Evolutionary conservation across 1,139 yeast species (phyloP).

Genomic region (Sugiyamaella pinicola): DNA sequence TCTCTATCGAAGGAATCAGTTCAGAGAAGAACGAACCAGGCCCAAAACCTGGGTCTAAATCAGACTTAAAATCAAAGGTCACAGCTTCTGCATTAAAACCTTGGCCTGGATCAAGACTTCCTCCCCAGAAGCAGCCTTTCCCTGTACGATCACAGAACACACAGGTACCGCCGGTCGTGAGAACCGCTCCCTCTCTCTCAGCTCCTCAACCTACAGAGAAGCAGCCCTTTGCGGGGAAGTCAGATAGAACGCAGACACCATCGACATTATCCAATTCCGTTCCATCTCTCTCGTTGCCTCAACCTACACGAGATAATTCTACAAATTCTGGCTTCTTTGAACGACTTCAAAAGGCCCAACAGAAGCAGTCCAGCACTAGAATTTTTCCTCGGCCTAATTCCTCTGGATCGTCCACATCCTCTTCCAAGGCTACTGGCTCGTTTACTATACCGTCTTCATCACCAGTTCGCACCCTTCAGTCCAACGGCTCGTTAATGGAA

Average conservation of each 20-base stretch:
- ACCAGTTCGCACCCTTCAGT: slow-evolving; percentile 23
- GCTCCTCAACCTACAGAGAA: too few species aligned
- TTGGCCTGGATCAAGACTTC: not conserved
- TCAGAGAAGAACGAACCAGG: not conserved
- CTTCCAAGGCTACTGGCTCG: not conserved
- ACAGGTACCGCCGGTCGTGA: not conserved
- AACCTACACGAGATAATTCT: too few species aligned
- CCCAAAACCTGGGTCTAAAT: slow-evolving; percentile 69
- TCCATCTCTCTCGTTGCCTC: not conserved
- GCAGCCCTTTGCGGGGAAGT: too few species aligned
- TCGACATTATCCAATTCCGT: not conserved
- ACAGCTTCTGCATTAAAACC: slow-evolving; percentile 36
- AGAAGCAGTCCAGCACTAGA: slow-evolving; percentile 17
- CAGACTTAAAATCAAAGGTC: slow-evolving; percentile 89
- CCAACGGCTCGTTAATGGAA: slow-evolving; percentile 28
- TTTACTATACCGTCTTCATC: slow-evolving; percentile 20
- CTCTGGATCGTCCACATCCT: not conserved
- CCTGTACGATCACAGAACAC: not conserved
- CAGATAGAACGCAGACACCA: too few species aligned
- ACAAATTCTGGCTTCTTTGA: slow-evolving; percentile 15
- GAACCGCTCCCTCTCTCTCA: too few species aligned
- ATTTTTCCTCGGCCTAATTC: not conserved
- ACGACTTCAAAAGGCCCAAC: slow-evolving; percentile 13
- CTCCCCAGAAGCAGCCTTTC: not conserved
- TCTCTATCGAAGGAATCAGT: not conserved